Conservation (phyloP, 192 early-diverging fungal genomes). For the Dissophora globulifera region DNA sequence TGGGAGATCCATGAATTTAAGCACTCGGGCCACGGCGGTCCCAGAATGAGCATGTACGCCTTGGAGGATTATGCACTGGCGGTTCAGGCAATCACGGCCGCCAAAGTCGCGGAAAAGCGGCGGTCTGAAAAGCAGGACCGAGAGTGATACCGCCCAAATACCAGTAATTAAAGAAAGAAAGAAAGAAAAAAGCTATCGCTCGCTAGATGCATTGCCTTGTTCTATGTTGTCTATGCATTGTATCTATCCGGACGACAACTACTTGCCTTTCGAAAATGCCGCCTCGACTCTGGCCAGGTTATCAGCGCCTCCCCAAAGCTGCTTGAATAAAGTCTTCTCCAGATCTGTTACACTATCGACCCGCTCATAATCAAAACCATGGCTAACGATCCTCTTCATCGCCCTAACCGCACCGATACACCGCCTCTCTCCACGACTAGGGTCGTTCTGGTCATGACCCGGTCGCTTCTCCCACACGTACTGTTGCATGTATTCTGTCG, state of each 20-base stretch:
- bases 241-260: neutral
- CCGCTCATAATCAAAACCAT: conserved; percentile 34
- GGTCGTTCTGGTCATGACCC: neutral
- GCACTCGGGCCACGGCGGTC: conserved; percentile 44
- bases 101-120: neutral
- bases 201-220: neutral
- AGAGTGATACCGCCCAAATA: too few relatives aligned
- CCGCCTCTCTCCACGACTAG: conserved; percentile 26
- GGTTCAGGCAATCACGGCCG: neutral
- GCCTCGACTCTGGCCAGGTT: conserved; percentile 43
- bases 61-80: conserved; percentile 41
- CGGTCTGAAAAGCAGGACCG: conserved; percentile 9
- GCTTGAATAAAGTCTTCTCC: conserved; percentile 46
- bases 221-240: conserved; percentile 1
- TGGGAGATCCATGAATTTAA: conserved; percentile 47
- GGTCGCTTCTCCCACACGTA: conserved; percentile 51
- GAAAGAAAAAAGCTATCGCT: too few relatives aligned
- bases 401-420: conserved; percentile 60
- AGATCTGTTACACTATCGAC: conserved; percentile 40
- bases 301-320: conserved; percentile 43
- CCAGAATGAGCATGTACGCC: conserved; percentile 43
- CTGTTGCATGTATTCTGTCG: conserved; percentile 51
- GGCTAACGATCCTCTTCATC: conserved; percentile 59
- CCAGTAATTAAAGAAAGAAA: too few relatives aligned
- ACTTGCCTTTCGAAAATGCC: conserved; percentile 24